Percentiles rank a stretch among this genome's conserved stretches.
Conservation (phyloP, 345 rosid genomes). For the Lenwebbia sp. region DNA sequence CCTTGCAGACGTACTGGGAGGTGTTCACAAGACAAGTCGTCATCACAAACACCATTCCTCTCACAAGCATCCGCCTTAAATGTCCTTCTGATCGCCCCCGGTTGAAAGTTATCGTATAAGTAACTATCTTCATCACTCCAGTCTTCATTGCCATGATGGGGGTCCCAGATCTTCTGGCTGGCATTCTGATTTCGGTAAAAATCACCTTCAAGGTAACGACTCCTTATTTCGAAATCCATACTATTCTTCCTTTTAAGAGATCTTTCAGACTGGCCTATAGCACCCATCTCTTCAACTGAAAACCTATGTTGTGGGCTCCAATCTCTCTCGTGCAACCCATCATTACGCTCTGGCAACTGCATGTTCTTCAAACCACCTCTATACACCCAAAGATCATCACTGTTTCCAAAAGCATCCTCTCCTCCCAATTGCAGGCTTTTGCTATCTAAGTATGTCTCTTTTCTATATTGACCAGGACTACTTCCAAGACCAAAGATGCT, state of each 20-base stretch:
- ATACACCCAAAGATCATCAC: neutral
- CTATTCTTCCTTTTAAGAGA: neutral
- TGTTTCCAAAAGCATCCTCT: neutral
- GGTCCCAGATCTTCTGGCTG: neutral
- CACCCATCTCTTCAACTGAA: neutral
- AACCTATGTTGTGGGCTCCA: neutral
- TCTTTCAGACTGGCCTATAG: neutral
- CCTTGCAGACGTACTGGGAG: constrained; percentile 5
- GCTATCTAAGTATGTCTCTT: neutral
- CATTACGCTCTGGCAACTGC: neutral
- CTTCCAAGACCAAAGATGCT: constrained; percentile 1
- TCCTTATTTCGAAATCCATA: constrained; percentile 4
- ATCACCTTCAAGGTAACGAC: neutral
- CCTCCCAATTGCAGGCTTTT: neutral
- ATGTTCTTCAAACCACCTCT: neutral
- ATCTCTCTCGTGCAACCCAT: constrained; percentile 1
- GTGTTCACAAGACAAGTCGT: constrained; percentile 3
- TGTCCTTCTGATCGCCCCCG: neutral
- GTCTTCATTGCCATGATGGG: neutral
- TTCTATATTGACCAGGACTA: neutral
- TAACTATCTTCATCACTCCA: constrained; percentile 5
- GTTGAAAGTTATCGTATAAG: neutral
- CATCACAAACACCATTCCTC: constrained; percentile 10
- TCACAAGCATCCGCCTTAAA: neutral
- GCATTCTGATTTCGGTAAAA: neutral